Percentiles rank a stretch among this genome's conserved stretches.
phyloP scores from a whole-genome alignment of 305 asterid species.

The Fraxinus ornus region DNA sequence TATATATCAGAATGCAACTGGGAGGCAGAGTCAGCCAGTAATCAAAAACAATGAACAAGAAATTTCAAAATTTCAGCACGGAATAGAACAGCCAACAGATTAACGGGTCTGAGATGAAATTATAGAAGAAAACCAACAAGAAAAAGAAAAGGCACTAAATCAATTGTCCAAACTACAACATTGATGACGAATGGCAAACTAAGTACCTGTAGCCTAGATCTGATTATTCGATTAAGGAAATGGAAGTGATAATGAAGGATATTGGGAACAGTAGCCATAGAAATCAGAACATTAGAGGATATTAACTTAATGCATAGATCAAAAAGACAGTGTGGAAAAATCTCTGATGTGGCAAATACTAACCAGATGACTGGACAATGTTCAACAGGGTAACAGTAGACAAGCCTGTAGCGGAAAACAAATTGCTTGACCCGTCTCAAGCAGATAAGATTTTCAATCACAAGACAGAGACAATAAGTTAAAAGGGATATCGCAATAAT shows the following conservation, averaged over 20 bases:
- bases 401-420: not conserved
- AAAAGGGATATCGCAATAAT: not conserved
- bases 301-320: not conserved
- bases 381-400: not conserved
- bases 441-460: not conserved
- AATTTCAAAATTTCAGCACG: not conserved
- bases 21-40: not conserved
- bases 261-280: not conserved
- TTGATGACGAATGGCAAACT: not conserved
- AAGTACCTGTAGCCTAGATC: not conserved
- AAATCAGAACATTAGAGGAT: slow-evolving; percentile 8
- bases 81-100: not conserved
- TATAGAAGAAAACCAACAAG: not conserved
- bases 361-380: not conserved
- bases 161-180: not conserved
- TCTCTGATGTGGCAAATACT: slow-evolving; percentile 4
- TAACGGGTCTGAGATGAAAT: not conserved
- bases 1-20: not conserved
- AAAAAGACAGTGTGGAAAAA: not conserved
- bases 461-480: not conserved
- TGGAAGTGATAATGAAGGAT: not conserved
- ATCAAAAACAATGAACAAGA: not conserved
- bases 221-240: not conserved
- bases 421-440: not conserved
- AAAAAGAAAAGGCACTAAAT: not conserved